Base-by-base conservation (phyloP, 805 yeast genomes). In the Yarrowia yakushimensis region DNA sequence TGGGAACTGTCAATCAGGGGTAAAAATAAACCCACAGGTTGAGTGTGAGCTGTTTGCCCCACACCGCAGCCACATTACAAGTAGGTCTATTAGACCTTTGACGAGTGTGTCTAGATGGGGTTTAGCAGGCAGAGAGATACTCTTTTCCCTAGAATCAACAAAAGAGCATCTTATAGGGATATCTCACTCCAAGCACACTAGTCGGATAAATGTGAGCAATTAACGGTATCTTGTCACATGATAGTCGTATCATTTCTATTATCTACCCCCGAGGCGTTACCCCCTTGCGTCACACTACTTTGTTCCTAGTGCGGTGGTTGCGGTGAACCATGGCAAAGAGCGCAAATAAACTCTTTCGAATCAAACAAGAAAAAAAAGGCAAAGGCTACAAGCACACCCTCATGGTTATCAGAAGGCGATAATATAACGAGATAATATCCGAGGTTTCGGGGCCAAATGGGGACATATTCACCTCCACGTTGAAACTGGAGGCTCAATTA, bases 281-380 rank as follows among this genome's bases (percentile, higher is more conserved):
- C 36, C 52, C 52, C 52, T 45, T 45, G 52, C 52, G 36, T 45
- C 52, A 30, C 36, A 45, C 52, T 45, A 45, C 52, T 45, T 45
- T 45, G 17, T 43, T 43, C 50, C 50, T 43, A 43, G 50, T 8
- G 34, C 50, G 50, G 50, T 34, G 34, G 23, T 43, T 42, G 13
- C 2, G 15, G 30, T 41, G 46, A 8, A 20, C 20, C 30, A 41
- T 23, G 17, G 48, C n/a, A 25, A 42, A 25, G 48, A 42, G 33
- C 50, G 50, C 52, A 45, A 45, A 28, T 18, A 28, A 45, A 43
- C 23, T 25, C 20, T n/a, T n/a, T n/a, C n/a, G n/a, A n/a, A n/a
- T n/a, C n/a, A n/a, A n/a, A n/a, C n/a, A n/a, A n/a, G n/a, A n/a
- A n/a, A n/a, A n/a, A n/a, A n/a, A n/a, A n/a, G 17, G 48, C n/a